Evolutionary conservation across 129 eudicot species (phyloP).

Genomic region (Logfia minima): DNA sequence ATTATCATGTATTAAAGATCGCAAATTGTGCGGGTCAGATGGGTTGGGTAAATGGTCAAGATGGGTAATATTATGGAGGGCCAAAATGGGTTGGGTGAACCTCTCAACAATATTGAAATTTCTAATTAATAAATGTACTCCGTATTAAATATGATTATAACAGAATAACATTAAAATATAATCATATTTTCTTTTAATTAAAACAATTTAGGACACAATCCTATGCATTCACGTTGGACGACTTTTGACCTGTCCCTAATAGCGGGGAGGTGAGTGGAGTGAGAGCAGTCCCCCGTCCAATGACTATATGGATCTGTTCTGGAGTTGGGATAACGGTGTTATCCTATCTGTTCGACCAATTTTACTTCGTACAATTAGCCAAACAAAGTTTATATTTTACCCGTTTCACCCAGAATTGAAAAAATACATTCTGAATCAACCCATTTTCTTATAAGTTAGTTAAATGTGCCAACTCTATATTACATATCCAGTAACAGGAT

Average conservation of each 20-base stretch:
- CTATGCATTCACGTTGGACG: no score
- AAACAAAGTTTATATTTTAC: neutral
- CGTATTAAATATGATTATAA: no score
- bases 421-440: neutral
- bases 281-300: no score
- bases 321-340: no score
- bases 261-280: no score
- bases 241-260: no score
- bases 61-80: neutral
- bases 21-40: neutral
- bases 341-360: neutral
- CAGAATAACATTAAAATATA: no score
- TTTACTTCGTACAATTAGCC: neutral
- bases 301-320: no score
- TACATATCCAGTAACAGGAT: neutral
- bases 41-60: constrained; percentile 5
- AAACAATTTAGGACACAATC: no score
- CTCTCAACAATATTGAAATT: neutral
- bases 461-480: neutral
- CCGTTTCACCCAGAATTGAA: neutral
- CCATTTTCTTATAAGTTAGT: neutral
- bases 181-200: no score
- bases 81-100: neutral
- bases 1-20: constrained; percentile 10
- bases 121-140: neutral